Conservation (phyloP, 257 asterid species). For the Lantana camara region DNA sequence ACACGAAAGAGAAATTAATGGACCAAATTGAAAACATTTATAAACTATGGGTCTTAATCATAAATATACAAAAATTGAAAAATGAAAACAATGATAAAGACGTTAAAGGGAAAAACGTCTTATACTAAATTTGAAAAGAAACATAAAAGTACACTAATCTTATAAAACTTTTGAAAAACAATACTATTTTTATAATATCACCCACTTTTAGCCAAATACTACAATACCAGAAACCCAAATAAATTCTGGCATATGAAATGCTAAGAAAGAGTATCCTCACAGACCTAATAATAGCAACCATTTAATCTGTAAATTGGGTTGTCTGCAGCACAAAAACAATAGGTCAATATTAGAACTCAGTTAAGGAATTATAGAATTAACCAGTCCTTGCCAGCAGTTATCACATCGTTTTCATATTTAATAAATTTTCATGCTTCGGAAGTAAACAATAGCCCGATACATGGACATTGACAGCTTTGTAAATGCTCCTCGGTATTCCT, state of each 20-base stretch:
- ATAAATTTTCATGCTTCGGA: too few species aligned
- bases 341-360: conserved; percentile 7
- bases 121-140: too few species aligned
- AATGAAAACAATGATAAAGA: too few species aligned
- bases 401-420: not conserved
- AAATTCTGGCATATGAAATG: not conserved
- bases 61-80: too few species aligned
- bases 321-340: not conserved
- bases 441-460: too few species aligned
- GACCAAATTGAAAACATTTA: too few species aligned
- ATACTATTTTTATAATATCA: too few species aligned
- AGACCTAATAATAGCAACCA: not conserved
- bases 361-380: not conserved
- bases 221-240: not conserved
- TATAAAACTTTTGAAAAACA: too few species aligned
- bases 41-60: too few species aligned
- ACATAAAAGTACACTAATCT: too few species aligned
- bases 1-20: too few species aligned
- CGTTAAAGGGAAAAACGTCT: too few species aligned
- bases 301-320: not conserved
- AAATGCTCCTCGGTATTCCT: not conserved
- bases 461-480: not conserved
- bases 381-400: not conserved
- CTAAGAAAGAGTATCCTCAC: not conserved
- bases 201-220: not conserved